These are phyloP conservation scores for Coriolopsis trogii DNA, from an alignment of 1,284 basidiomycete species.

Conservation along the genomic window DNA sequence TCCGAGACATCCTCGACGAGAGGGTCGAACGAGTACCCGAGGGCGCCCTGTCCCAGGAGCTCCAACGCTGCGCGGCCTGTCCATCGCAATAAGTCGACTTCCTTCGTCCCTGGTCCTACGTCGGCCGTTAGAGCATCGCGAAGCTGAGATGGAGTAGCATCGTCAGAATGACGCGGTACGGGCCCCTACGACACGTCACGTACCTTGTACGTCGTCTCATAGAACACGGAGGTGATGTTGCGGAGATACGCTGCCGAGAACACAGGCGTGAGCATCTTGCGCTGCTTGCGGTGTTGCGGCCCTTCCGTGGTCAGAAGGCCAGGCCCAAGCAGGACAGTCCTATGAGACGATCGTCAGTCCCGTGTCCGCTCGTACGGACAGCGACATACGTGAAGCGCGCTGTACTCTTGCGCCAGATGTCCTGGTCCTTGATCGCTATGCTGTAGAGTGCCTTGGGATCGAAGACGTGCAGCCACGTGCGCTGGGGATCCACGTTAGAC, in stretches of 20 bases:
- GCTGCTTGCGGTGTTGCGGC: constrained; percentile 15
- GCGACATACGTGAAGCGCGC: background rate
- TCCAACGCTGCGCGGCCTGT: constrained; percentile 42
- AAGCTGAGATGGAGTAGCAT: no score
- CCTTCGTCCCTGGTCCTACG: constrained; percentile 20
- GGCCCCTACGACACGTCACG: background rate
- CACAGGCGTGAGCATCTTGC: constrained; percentile 18
- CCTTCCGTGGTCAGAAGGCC: constrained; percentile 23
- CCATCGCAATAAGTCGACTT: constrained; percentile 39
- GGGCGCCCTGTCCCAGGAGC: constrained; percentile 41
- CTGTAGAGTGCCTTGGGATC: constrained; percentile 21
- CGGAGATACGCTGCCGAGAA: constrained; percentile 15
- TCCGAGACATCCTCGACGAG: constrained; percentile 31
- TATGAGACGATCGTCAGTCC: constrained; percentile 3
- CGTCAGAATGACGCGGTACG: no score
- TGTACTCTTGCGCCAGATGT: constrained; percentile 18
- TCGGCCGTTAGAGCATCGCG: constrained; percentile 25
- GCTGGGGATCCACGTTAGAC: background rate
- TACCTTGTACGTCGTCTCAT: constrained; percentile 12
- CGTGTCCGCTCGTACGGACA: background rate
- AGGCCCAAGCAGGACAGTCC: constrained; percentile 22
- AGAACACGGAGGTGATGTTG: constrained; percentile 7
- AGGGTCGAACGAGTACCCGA: constrained; percentile 43
- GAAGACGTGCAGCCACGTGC: constrained; percentile 2
- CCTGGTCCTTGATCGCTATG: constrained; percentile 23